Evolutionary conservation across 257 asterid genomes (phyloP).

Genomic region (Ophiorrhiza pumila): DNA sequence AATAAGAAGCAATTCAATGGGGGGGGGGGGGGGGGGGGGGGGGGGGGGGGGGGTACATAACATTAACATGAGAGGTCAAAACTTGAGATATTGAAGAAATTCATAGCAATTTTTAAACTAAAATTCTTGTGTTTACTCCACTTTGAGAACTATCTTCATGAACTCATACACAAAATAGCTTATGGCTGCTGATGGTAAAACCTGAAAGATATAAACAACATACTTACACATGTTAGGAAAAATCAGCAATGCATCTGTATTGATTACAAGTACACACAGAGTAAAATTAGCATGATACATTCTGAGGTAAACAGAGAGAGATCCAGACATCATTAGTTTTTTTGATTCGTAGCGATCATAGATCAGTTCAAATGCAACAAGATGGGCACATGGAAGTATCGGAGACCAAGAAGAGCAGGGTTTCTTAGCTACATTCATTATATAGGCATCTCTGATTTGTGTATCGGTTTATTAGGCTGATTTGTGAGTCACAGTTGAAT

Average conservation of each 20-base stretch:
- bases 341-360: no score
- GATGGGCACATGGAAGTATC: not conserved
- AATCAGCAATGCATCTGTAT: not conserved
- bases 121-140: conserved; percentile 51
- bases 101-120: no score
- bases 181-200: conserved; percentile 94
- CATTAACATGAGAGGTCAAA: no score
- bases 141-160: conserved; percentile 91
- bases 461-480: not conserved
- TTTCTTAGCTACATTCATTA: not conserved
- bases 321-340: not conserved
- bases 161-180: conserved; percentile 90
- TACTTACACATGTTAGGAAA: not conserved
- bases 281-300: not conserved
- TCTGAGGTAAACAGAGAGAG: not conserved
- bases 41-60: no score
- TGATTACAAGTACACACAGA: not conserved
- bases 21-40: no score
- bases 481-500: not conserved
- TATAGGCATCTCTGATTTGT: not conserved
- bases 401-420: not conserved
- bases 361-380: not conserved
- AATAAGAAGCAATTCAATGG: no score
- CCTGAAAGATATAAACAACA: conserved; percentile 45
- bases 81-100: no score